phyloP scores from a whole-genome alignment of 2,329 filamentous ascomycete genomes.

The Pseudonectria foliicola region DNA sequence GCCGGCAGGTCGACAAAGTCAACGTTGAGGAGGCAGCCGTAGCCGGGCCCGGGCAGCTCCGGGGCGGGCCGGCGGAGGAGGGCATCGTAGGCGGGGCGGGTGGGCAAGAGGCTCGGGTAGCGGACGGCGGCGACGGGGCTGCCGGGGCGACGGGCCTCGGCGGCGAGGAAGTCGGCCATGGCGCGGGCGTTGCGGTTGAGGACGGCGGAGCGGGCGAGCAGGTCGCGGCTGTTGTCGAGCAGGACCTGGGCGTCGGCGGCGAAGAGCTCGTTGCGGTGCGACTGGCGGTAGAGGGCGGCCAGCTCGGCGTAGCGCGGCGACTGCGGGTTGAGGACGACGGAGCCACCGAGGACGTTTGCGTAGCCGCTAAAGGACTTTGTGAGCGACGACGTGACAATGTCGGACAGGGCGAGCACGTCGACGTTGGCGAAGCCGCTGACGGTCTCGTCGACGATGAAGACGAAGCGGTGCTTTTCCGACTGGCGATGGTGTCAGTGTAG shows the following conservation, averaged over 20 bases:
- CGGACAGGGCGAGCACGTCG: slow-evolving; percentile 41
- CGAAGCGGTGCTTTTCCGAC: slow-evolving; percentile 37
- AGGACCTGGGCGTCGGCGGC: slow-evolving; percentile 38
- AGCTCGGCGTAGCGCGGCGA: slow-evolving; percentile 35
- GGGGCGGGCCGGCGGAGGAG: slow-evolving; percentile 30
- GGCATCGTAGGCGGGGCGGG: slow-evolving; percentile 26
- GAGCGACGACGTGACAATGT: slow-evolving; percentile 44
- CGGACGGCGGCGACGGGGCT: slow-evolving; percentile 34
- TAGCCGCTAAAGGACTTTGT: slow-evolving; percentile 55
- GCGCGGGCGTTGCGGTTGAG: slow-evolving; percentile 38
- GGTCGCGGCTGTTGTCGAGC: slow-evolving; percentile 37
- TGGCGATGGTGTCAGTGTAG: slow-evolving; percentile 2
- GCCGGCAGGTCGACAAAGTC: slow-evolving; percentile 38
- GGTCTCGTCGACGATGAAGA: slow-evolving; percentile 43
- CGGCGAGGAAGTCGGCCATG: slow-evolving; percentile 33
- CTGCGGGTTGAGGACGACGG: slow-evolving; percentile 40
- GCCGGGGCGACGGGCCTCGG: slow-evolving; percentile 17
- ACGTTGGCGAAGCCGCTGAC: slow-evolving; percentile 41
- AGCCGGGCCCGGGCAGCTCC: slow-evolving; percentile 43
- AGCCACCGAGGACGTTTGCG: slow-evolving; percentile 48
- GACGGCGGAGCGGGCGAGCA: slow-evolving; percentile 30
- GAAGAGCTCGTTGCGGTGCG: slow-evolving; percentile 39
- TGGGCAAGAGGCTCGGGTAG: slow-evolving; percentile 35
- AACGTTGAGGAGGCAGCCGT: slow-evolving; percentile 47
- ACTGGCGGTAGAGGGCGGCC: slow-evolving; percentile 18